Percentiles rank a stretch among this genome's conserved stretches.
Evolutionary conservation across 2,329 filamentous ascomycete species (phyloP).

Genomic region (Teratosphaeria viscida): DNA sequence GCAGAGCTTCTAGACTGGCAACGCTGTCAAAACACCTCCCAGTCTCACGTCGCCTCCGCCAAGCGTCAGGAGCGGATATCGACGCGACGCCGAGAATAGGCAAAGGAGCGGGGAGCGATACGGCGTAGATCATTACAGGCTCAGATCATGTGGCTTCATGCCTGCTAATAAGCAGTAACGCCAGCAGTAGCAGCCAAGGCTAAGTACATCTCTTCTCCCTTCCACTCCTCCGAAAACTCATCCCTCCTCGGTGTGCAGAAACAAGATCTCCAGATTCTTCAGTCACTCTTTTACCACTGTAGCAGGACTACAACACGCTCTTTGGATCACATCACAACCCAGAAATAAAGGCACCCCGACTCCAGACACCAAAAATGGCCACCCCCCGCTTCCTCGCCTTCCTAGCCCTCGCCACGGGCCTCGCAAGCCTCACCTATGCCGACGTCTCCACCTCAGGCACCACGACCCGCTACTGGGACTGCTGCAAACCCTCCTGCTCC

Average conservation of each 20-base stretch:
- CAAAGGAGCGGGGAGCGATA: not conserved
- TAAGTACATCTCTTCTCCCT: not conserved
- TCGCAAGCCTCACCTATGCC: constrained; percentile 13
- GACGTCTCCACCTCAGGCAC: constrained; percentile 20
- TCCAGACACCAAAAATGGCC: constrained; percentile 5
- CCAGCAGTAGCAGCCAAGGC: too few species aligned
- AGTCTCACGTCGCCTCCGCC: not conserved
- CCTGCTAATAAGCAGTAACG: too few species aligned
- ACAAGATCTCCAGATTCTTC: not conserved
- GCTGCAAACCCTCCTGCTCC: constrained; percentile 59
- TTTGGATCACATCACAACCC: constrained; percentile 3
- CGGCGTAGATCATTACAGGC: not conserved
- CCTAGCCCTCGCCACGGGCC: constrained; percentile 16
- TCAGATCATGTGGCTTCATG: not conserved
- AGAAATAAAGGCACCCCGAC: not conserved
- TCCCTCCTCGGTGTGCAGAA: not conserved
- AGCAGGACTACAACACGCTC: not conserved
- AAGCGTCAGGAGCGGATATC: not conserved
- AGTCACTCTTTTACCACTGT: constrained; percentile 2
- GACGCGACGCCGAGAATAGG: not conserved
- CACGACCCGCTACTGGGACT: constrained; percentile 44
- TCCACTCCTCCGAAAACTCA: not conserved
- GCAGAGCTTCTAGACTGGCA: too few species aligned
- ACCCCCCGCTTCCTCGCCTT: constrained; percentile 13
- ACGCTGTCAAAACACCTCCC: too few species aligned